phyloP scores from a whole-genome alignment of 208 protist species.

The Wallacemonas collosoma region DNA sequence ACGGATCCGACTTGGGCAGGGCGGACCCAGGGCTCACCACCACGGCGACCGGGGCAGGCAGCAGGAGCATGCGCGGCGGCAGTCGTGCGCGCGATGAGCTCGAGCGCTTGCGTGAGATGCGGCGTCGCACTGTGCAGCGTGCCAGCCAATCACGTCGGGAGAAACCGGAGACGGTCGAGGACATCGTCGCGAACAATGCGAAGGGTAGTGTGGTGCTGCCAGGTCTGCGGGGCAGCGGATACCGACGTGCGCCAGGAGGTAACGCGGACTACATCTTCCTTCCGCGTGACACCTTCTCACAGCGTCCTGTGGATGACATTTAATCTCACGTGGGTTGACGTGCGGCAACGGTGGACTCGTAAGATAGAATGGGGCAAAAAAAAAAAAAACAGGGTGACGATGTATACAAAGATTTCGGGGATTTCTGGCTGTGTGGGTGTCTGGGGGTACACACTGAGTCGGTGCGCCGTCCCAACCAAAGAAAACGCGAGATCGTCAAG shows the following conservation, averaged over 20 bases:
- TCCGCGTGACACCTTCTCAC: conserved; percentile 71
- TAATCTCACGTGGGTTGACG: background rate
- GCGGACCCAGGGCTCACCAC: no score
- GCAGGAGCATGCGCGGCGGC: background rate
- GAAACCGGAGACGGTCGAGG: conserved; percentile 15
- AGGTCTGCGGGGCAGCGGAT: conserved; percentile 52
- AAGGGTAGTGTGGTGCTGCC: conserved; percentile 42
- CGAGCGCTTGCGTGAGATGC: conserved; percentile 49
- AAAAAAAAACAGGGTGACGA: no score
- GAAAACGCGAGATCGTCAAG: no score
- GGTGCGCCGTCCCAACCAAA: no score
- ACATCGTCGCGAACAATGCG: background rate
- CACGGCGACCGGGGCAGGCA: background rate
- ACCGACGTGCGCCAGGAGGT: conserved; percentile 45
- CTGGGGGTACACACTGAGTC: no score
- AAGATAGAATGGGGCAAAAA: no score
- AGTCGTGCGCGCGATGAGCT: conserved; percentile 49
- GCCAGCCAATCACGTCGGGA: conserved; percentile 12
- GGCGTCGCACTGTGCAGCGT: conserved; percentile 32
- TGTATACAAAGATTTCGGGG: no score
- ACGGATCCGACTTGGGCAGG: background rate
- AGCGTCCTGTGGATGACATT: conserved; percentile 29
- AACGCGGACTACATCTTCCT: conserved; percentile 70
- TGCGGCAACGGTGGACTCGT: no score
- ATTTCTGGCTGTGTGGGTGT: no score